Evolutionary conservation across 1,284 basidiomycete genomes (phyloP).

Genomic region (Cutaneotrichosporon sp.): DNA sequence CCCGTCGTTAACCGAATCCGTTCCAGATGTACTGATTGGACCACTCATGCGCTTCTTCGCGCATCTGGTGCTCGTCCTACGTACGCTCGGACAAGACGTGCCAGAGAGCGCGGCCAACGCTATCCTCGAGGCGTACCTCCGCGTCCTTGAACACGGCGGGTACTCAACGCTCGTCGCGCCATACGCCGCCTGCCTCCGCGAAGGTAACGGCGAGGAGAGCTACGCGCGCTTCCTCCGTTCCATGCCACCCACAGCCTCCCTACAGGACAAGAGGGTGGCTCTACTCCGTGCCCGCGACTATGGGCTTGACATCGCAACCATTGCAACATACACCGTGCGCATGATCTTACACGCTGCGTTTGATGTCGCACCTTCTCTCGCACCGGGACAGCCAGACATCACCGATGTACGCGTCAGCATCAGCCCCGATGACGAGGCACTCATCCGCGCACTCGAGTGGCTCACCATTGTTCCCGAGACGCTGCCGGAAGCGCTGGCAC

Average conservation of each 20-base stretch:
- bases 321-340: slow-evolving; percentile 79
- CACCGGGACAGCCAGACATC: slow-evolving; percentile 55
- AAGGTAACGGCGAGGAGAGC: slow-evolving; percentile 79
- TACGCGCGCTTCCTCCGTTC: slow-evolving; percentile 87
- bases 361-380: slow-evolving; percentile 54
- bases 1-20: slow-evolving; percentile 21
- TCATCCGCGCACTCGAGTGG: slow-evolving; percentile 92
- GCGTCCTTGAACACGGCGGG: slow-evolving; percentile 78
- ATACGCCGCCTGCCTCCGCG: slow-evolving; percentile 88
- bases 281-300: slow-evolving; percentile 77
- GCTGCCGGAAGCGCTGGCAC: slow-evolving; percentile 72
- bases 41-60: slow-evolving; percentile 80
- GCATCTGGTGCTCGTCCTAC: slow-evolving; percentile 87
- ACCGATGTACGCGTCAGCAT: slow-evolving; percentile 56
- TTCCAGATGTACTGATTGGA: slow-evolving; percentile 27
- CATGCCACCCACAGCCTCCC: slow-evolving; percentile 68
- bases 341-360: slow-evolving; percentile 71
- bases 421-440: slow-evolving; percentile 59
- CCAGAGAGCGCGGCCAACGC: slow-evolving; percentile 72
- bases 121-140: slow-evolving; percentile 85
- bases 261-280: slow-evolving; percentile 68
- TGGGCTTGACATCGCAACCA: slow-evolving; percentile 74
- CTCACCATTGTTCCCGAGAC: slow-evolving; percentile 75
- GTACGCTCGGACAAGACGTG: slow-evolving; percentile 71
- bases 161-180: slow-evolving; percentile 85